Base-by-base conservation (phyloP, 352 stramenopile species). In the Lagenidium giganteum region DNA sequence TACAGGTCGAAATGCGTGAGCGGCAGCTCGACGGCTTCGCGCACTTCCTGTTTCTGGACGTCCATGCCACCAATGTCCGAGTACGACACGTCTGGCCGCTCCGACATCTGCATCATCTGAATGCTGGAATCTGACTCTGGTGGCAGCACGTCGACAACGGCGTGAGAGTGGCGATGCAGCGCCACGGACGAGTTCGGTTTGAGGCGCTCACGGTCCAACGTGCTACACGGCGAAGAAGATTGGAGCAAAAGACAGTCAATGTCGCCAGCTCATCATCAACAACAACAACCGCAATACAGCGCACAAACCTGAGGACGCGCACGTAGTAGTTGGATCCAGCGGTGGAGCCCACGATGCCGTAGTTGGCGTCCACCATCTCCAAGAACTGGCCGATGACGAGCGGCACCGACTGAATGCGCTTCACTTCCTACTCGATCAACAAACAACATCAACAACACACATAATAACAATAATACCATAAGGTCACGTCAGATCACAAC, bases 311-410 rank as follows among this genome's bases (percentile, higher is more conserved):
- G n/a, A n/a, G n/a, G n/a, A n/a, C n/a, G n/a, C 95, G 80, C 29
- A 99, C 96, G 63, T 98, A 99, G 61, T 99, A 99, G 61, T 97
- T 98, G 42, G 89, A 98, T 20, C 96, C 96, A 5, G 95, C 93
- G 0, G 93, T 99, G 33, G 80, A 97, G 36, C 83, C 80, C 17
- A 99, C 93, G 55, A 99, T 98, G 39, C 95, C 96, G 63, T 99
- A 98, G 70, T 99, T 97, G 43, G 95, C 93, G 68, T 99, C 96
- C 55, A 99, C 97, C 93, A 99, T 98, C 73, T 99, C 96, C 34
- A 99, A 95, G 61, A 99, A 99, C 70, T 99, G 96, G 8, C 96
- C 97, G 51, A 99, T 99, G 7, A 98, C 96, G 4, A 99, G 76
- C 26, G 96, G 96, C 26, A 99, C 97, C 14, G 84, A 97, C 80